Evolutionary conservation across 2,329 filamentous ascomycete species (phyloP), one percentile per base, ranked within the genome.

Genomic region (Hymenoscyphus fraxineus): DNA sequence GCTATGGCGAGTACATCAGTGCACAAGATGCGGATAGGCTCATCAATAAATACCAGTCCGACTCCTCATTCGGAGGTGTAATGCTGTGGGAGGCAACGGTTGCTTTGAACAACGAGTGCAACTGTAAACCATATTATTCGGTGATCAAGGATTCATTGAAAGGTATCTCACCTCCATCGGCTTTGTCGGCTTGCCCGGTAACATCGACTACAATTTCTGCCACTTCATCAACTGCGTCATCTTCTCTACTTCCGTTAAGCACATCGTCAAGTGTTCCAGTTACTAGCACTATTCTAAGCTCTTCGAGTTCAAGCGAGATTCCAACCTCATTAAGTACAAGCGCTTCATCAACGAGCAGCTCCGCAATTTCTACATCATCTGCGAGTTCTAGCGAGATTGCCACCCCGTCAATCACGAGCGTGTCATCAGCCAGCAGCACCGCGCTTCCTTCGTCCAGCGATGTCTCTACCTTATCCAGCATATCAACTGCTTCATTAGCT

Each of bases 21-120:
- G 65, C 72, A 12, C 31, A 61, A n/a, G 69, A 73, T 58, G 70
- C 67, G 2, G 62, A 71, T 39, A 63, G 57, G 1, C 61, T 76
- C 22, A 70, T 75, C 41, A 32, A 59, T 15, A 65, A 62, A 12
- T 73, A 69, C 60, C 66, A 69, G 22, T 39, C 41, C 2, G 59
- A 68, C 13, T 13, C 63, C n/a, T 63, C 70, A 13, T 75, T 76
- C 38, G 74, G 73, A 60, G 74, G 74, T 66, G 67, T 76, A n/a
- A 76, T 75, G 74, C 32, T 76, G 40, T 75, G 72, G 70, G 74
- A 76, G 19, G 73, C 72, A 13, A 72, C 69, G 7, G 60, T 55
- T 54, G 69, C 72, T 0, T 58, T 68, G 16, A 62, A 68, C 51
- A 71, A 71, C 31, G 19, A 57, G 32, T 64, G 58, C 31, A 63